Base-by-base conservation (phyloP, 2,329 filamentous ascomycete genomes). In the Hymenoscyphus fructigenus region DNA sequence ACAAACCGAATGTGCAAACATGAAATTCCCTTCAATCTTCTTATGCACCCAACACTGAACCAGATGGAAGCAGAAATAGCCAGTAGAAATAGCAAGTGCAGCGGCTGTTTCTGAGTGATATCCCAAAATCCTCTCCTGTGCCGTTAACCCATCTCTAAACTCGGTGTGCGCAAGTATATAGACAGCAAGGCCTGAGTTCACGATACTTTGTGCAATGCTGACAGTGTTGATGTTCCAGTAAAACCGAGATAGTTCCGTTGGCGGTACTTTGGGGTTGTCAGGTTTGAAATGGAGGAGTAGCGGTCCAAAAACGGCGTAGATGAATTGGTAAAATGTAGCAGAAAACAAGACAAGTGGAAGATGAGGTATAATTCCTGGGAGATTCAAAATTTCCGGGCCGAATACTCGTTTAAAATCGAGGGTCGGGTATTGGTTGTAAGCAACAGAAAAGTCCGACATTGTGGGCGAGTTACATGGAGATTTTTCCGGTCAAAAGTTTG, bases 31-130 rank as follows among this genome's bases (percentile, higher is more conserved):
- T 23, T 63, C 47, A 32, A 61, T 20, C 17, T 59, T 41, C 28
- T 57, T 59, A 20, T 63, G 23, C 3, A 55, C 20, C 59, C 57
- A 63, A 23, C 17, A 28, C 9, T 61, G 34, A 12, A 14, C 53
- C 12, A 65, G 44, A 41, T 67, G 66, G 28, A 59, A 67, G 28
- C 32, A 41, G 23, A 65, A 67, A 57, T 67, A 67, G 28, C 66
- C 60, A 15, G 55, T 63, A 12, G 60, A 36, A 38, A 67, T 59
- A 2, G 60, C 63, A 7, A 67, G 55, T 41, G 55, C 63, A 5
- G 26, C 23, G 5, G 62, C 63, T 38, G 63, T 67, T 20, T 60
- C 23, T 5, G 47, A 20, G 34, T 65, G 57, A 41, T 67, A 67
- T 5, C 63, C 66, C 50, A 64, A 50, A 28, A 65, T 61, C 41